phyloP scores from a whole-genome alignment of 2,329 filamentous ascomycete genomes.

The Colletotrichum sp. region DNA sequence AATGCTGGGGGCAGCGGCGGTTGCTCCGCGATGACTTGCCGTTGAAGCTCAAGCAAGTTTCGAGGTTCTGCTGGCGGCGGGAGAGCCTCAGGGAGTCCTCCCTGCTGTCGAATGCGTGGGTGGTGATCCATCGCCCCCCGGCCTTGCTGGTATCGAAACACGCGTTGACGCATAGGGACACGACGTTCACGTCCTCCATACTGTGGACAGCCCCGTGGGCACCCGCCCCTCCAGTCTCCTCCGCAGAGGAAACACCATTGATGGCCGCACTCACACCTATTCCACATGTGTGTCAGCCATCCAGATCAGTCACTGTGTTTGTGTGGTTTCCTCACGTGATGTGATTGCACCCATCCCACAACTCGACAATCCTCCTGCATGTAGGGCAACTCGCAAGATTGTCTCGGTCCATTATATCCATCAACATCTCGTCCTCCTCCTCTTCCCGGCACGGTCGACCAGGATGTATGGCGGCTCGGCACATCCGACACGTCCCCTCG shows the following conservation, averaged over 20 bases:
- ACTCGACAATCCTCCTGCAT: constrained; percentile 62
- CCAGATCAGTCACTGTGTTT: not conserved
- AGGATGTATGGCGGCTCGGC: constrained; percentile 6
- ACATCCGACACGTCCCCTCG: constrained; percentile 11
- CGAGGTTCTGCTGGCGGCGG: not conserved
- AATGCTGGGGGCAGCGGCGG: not conserved
- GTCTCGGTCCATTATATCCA: constrained; percentile 53
- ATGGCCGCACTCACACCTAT: constrained; percentile 17
- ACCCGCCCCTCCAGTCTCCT: not conserved
- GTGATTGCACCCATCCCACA: constrained; percentile 69
- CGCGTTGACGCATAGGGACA: constrained; percentile 3
- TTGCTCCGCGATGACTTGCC: not conserved
- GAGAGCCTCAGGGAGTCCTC: not conserved
- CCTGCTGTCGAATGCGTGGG: not conserved
- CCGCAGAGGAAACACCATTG: constrained; percentile 22
- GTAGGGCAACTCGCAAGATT: constrained; percentile 62
- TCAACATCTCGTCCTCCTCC: constrained; percentile 23
- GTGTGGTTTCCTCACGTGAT: constrained; percentile 56
- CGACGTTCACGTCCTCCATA: not conserved
- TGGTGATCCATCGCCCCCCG: not conserved
- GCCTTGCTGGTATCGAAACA: not conserved
- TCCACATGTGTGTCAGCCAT: not conserved
- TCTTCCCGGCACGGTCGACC: constrained; percentile 18
- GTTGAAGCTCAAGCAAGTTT: not conserved
- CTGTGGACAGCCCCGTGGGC: not conserved